These are phyloP conservation scores for Globisporangium nunn DNA, from an alignment of 352 stramenopile species.

Conservation along the genomic window DNA sequence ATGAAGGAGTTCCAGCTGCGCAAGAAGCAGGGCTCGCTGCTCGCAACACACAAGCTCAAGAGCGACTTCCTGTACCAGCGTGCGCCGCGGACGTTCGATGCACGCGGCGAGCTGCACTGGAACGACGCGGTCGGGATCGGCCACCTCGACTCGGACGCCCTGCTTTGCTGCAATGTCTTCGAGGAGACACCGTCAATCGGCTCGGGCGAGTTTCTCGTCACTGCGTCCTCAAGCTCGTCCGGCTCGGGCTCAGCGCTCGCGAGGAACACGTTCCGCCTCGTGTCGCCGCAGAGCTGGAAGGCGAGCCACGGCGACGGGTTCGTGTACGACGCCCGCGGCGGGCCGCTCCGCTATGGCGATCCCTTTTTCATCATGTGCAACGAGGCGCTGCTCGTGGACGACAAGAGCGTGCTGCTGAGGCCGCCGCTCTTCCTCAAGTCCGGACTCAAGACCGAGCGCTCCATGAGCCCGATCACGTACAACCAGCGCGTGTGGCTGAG, in stretches of 20 bases:
- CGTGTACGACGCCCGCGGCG: conserved; percentile 11
- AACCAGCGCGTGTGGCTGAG: conserved; percentile 75
- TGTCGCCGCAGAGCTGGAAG: conserved; percentile 41
- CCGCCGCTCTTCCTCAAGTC: conserved; percentile 80
- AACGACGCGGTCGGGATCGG: conserved; percentile 52
- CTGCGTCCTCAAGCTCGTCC: conserved; percentile 15
- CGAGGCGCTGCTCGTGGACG: conserved; percentile 67
- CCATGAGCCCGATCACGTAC: conserved; percentile 85
- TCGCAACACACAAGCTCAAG: conserved; percentile 77
- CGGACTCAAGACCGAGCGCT: conserved; percentile 69
- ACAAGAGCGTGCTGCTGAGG: conserved; percentile 63
- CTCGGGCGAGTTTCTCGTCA: conserved; percentile 70
- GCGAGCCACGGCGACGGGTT: conserved; percentile 20
- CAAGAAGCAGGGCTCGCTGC: conserved; percentile 72
- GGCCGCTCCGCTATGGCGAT: conserved; percentile 65
- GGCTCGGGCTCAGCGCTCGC: conserved; percentile 22
- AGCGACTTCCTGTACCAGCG: conserved; percentile 65
- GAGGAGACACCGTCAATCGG: conserved; percentile 78
- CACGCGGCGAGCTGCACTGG: conserved; percentile 27
- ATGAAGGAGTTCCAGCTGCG: conserved; percentile 81
- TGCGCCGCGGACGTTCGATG: conserved; percentile 45
- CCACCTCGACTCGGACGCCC: conserved; percentile 41
- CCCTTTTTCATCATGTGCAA: conserved; percentile 80
- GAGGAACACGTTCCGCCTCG: conserved; percentile 62
- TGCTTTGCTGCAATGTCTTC: conserved; percentile 71